These are phyloP conservation scores for Endocalyx cinctus DNA, from an alignment of 2,329 filamentous ascomycete genomes.

Conservation along the genomic window DNA sequence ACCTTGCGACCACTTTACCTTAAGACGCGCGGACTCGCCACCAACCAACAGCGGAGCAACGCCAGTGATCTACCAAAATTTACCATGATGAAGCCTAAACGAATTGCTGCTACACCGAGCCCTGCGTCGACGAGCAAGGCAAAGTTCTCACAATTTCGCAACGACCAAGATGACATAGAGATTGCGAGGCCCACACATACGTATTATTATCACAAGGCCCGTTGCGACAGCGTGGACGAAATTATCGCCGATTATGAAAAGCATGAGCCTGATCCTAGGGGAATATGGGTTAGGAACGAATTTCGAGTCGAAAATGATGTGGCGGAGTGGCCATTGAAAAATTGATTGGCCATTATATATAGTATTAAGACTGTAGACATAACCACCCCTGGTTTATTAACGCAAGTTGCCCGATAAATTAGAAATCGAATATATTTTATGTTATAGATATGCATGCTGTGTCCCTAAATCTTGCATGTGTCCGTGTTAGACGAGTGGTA, in stretches of 20 bases:
- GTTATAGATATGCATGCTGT: no score
- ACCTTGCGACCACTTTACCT: conserved; percentile 23
- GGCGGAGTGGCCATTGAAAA: conserved; percentile 22
- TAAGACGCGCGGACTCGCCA: conserved; percentile 16
- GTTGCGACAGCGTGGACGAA: conserved; percentile 27
- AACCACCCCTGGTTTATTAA: no score
- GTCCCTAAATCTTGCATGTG: no score
- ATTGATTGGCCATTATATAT: no score
- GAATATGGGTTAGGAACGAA: conserved; percentile 28
- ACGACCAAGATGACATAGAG: conserved; percentile 6
- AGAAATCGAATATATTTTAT: no score
- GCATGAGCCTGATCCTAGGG: conserved; percentile 12
- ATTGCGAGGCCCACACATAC: conserved; percentile 15
- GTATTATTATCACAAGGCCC: conserved; percentile 13
- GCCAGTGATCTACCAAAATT: conserved; percentile 23
- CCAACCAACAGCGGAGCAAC: conserved; percentile 9
- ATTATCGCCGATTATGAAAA: conserved; percentile 24
- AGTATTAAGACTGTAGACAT: no score
- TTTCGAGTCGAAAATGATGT: conserved; percentile 19
- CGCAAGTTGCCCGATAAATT: no score
- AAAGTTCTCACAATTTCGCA: conserved; percentile 16
- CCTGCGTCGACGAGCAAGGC: conserved; percentile 15
- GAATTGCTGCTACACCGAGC: conserved; percentile 1
- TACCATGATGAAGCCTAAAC: conserved; percentile 14
- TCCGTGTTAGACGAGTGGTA: no score